Evolutionary conservation across 768 basidiomycete genomes (phyloP).

Genomic region (Leccinum obscurum): DNA sequence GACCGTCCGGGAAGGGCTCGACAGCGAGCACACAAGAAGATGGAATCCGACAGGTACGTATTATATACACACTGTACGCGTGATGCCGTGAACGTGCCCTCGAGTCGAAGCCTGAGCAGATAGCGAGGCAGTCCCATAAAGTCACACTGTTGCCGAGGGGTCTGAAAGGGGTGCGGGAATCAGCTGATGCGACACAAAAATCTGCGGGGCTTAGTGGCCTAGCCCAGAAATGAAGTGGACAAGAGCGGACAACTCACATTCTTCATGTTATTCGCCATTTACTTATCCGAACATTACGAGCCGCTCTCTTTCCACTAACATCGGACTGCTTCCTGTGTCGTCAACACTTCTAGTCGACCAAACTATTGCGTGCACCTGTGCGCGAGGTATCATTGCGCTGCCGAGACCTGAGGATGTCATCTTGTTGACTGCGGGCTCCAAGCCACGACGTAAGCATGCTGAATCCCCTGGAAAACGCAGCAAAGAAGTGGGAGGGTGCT

Average conservation of each 20-base stretch:
- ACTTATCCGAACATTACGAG: neutral
- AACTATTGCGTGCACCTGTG: neutral
- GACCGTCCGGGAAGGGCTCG: neutral
- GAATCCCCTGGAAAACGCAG: neutral
- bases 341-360: neutral
- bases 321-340: conserved; percentile 1
- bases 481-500: neutral
- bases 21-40: neutral
- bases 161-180: neutral
- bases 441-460: neutral
- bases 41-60: no score
- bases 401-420: neutral
- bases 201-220: conserved; percentile 4
- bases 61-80: conserved; percentile 8
- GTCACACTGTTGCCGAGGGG: conserved; percentile 7
- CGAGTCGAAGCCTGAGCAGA: conserved; percentile 2
- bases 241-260: conserved; percentile 1
- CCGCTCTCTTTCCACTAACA: conserved; percentile 6
- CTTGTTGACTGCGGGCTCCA: neutral
- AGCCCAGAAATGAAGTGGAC: conserved; percentile 2
- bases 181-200: neutral
- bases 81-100: conserved; percentile 7
- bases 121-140: neutral
- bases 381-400: neutral
- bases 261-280: neutral